phyloP scores from a whole-genome alignment of 768 basidiomycete species.

The Tulasnella sp. region DNA sequence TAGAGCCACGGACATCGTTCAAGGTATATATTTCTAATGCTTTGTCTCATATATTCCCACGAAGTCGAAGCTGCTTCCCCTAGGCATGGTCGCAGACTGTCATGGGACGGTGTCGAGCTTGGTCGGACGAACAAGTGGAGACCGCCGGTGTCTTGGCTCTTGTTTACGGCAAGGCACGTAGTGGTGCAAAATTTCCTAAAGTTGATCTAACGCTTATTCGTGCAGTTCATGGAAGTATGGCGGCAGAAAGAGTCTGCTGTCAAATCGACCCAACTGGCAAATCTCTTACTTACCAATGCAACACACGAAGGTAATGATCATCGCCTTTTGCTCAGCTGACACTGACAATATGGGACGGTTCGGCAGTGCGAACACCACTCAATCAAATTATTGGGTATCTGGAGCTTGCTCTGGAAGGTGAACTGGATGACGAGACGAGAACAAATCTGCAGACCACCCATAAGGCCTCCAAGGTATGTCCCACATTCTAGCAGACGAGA shows the following conservation, averaged over 20 bases:
- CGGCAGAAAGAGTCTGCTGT: conserved; percentile 66
- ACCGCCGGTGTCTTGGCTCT: conserved; percentile 68
- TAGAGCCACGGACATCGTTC: conserved; percentile 74
- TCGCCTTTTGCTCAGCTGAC: background rate
- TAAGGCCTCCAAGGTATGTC: conserved; percentile 54
- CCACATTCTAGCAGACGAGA: background rate
- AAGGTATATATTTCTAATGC: conserved; percentile 27
- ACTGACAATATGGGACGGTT: background rate
- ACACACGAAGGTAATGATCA: conserved; percentile 56
- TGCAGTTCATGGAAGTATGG: conserved; percentile 79
- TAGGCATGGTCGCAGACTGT: conserved; percentile 62
- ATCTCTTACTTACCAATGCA: conserved; percentile 65
- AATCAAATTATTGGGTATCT: conserved; percentile 79
- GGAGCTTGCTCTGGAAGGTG: conserved; percentile 68
- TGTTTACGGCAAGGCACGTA: conserved; percentile 58
- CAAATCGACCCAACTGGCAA: conserved; percentile 60
- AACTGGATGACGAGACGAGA: conserved; percentile 58
- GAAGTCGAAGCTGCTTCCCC: background rate
- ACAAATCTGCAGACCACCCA: conserved; percentile 63
- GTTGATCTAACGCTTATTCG: too few relatives aligned
- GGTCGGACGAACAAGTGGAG: conserved; percentile 77
- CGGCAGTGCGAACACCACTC: conserved; percentile 55
- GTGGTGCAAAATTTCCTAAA: background rate
- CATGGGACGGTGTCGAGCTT: conserved; percentile 51
- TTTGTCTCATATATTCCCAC: background rate